Base-by-base conservation (phyloP, 1,284 basidiomycete species). In the Sutorius eximius region DNA sequence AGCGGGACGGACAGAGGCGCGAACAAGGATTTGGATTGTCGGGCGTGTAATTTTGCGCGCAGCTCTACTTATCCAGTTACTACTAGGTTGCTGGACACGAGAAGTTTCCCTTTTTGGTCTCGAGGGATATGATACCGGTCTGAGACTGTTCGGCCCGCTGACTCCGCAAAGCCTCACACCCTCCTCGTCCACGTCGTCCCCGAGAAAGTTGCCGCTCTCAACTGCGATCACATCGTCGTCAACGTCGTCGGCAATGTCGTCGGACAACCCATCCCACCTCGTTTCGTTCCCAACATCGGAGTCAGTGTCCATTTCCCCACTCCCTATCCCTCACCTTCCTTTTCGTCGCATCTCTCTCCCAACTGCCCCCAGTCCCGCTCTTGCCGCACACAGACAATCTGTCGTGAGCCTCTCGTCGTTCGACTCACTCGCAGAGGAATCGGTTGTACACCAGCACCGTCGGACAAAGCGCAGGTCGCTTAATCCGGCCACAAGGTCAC, bases 271-370 rank as follows among this genome's bases (percentile, higher is more conserved):
- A 6, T 43, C 65, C 12, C 55, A 53, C 13, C 46, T 67, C 13
- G 62, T 69, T 32, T 69, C 55, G 2, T 69, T 69, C 36, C 69
- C 67, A 40, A 69, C 62, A 7, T 67, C 67, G 32, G 67, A 69
- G 43, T 59, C 62, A 2, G 49, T 48, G 20, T 54, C 67, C 34
- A 34, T 32, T 32, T 43, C 55, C 5, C 63, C 61, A n/a, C 62
- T 67, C 50, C 66, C 70, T 52, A 22, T 71, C 8, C 74, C 77
- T 2, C 75, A 83, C 63, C 77, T 81, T 60, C 87, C 88, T 10
- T 91, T 91, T 66, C 81, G 89, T 51, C 78, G 89, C 42, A 91
- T 91, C 57, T 91, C 89, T 15, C 73, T 91, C 9, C 89, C 89
- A 13, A 78, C 82, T 9, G 75, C 79, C 8, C 82, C 86, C 3